phyloP scores from a whole-genome alignment of 202 grass and related monocot species.

The Cymbopogon flexuosus region DNA sequence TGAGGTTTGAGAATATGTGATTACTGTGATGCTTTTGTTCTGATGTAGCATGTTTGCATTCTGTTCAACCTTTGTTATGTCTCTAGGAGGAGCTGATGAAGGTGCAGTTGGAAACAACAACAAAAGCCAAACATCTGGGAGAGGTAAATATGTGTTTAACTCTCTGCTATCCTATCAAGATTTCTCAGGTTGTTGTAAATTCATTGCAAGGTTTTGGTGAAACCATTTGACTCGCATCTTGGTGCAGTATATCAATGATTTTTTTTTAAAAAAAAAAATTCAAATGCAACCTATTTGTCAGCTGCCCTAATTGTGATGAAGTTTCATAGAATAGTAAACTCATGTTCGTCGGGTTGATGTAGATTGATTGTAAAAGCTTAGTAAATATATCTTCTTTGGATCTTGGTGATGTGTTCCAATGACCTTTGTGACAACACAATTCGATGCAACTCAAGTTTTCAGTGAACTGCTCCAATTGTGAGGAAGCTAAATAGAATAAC shows the following conservation, averaged over 20 bases:
- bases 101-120: slow-evolving; percentile 62
- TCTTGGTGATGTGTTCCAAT: not conserved
- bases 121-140: slow-evolving; percentile 52
- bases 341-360: not conserved
- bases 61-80: slow-evolving; percentile 33
- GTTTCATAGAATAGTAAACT: not conserved
- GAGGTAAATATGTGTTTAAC: slow-evolving; percentile 54
- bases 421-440: not conserved
- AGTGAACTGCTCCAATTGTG: slow-evolving; percentile 12
- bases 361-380: not conserved
- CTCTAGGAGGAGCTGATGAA: slow-evolving; percentile 83
- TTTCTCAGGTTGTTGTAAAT: slow-evolving; percentile 18
- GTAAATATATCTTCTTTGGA: not conserved
- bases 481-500: not conserved
- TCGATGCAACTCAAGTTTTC: not conserved
- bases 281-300: slow-evolving; percentile 3
- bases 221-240: slow-evolving; percentile 10
- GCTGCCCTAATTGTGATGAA: not conserved
- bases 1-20: slow-evolving; percentile 52
- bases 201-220: not conserved
- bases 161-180: not conserved
- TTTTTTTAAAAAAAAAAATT: not conserved
- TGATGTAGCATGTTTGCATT: slow-evolving; percentile 15
- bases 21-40: slow-evolving; percentile 1
- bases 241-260: not conserved